Evolutionary conservation across 1,139 yeast genomes (phyloP), one percentile per base, ranked within the genome.

Genomic region (Magnusiomyces paraingens): DNA sequence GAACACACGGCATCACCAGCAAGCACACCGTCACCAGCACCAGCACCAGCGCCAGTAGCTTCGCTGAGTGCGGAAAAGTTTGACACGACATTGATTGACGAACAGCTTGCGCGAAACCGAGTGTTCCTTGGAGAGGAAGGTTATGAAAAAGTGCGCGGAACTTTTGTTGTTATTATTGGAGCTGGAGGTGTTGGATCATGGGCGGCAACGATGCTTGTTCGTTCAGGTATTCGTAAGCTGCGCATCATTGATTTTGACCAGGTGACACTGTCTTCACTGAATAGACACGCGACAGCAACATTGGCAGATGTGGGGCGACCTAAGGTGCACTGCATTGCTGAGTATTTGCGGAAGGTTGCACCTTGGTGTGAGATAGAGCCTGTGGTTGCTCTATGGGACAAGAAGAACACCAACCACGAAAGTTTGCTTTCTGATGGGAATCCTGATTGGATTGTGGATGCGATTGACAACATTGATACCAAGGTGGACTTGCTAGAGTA

Each of bases 111-210:
- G 0, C 76, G 99, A 60, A 93, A 91, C 73, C 86, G 88, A 66
- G 96, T 96, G 1, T 93, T 93, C 65, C 74, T 93, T 39, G 90
- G 96, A 2, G 86, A 84, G 51, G 86, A 83, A 18, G 98, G 97
- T 1, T 82, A 89, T 81, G 69, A 72, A n/a, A 81, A 81, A 58
- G 80, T 93, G 20, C 81, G 96, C 55, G 70, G 75, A n/a, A 84
- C 89, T 62, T 78, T 81, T 57, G 80, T 93, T 1, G 85, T 89
- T 2, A 86, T 93, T 17, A 96, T 93, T n/a, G 99, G 99, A 32
- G 95, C 93, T 10, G 99, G 99, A 52, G 99, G 99, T 49, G 99
- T 93, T 39, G 99, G 99, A 1, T 90, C 98, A 0, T 91, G 96
- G 94, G 96, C 86, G 11, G 86, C 90, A 6, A 86, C 96, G 1